Conservation (phyloP, 2,329 filamentous ascomycete species). For the Acephala macrosclerotiorum region DNA sequence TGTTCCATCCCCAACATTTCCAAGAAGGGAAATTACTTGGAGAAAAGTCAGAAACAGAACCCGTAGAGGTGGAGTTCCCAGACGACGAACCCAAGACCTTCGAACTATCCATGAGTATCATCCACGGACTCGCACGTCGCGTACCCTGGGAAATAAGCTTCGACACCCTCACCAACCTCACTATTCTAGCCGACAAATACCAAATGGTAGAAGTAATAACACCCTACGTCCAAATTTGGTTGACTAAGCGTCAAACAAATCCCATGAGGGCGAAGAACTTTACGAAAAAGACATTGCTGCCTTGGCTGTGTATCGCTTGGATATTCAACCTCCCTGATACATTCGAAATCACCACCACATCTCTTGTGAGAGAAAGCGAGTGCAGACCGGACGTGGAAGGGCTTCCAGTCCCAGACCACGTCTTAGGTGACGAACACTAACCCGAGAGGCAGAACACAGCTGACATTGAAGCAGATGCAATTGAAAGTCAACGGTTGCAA, state of each 20-base stretch:
- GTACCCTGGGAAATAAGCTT: constrained; percentile 39
- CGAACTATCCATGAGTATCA: constrained; percentile 43
- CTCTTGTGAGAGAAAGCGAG: neutral
- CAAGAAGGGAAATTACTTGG: constrained; percentile 26
- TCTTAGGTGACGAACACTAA: neutral
- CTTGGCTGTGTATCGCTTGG: constrained; percentile 10
- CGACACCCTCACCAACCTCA: constrained; percentile 39
- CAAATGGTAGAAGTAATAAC: constrained; percentile 21
- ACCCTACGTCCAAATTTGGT: neutral
- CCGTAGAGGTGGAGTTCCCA: constrained; percentile 40
- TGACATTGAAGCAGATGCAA: no score
- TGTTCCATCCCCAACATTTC: constrained; percentile 32
- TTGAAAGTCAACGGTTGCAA: no score
- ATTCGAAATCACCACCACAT: neutral
- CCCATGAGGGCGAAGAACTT: neutral
- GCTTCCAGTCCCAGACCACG: neutral
- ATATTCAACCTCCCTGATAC: neutral
- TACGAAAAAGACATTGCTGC: neutral
- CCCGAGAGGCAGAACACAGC: no score
- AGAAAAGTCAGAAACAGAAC: constrained; percentile 6
- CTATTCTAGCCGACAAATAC: constrained; percentile 43
- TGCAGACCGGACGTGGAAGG: neutral
- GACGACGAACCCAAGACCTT: constrained; percentile 45
- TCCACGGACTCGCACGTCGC: constrained; percentile 36
- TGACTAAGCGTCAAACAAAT: neutral